These are phyloP conservation scores for Populus tremula DNA, from an alignment of 345 rosid species.

Conservation along the genomic window DNA sequence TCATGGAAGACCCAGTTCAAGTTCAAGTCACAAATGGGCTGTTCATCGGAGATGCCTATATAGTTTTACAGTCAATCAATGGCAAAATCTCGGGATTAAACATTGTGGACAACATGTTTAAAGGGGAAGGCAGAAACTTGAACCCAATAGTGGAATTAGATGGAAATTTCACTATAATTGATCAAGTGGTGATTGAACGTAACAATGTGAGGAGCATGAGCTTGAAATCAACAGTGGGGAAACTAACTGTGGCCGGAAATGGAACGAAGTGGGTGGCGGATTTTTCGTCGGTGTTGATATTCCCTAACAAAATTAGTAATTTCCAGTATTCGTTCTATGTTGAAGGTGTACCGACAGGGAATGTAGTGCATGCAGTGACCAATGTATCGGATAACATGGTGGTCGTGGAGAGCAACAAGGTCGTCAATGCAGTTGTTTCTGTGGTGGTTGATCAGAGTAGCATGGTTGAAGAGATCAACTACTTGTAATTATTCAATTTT, in stretches of 20 bases:
- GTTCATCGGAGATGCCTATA: conserved; percentile 59
- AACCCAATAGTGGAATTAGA: conserved; percentile 47
- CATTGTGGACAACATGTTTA: conserved; percentile 59
- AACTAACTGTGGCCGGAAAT: conserved; percentile 38
- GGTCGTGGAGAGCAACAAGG: conserved; percentile 54
- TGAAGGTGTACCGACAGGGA: conserved; percentile 13
- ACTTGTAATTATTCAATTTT: too few relatives aligned
- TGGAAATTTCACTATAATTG: conserved; percentile 48
- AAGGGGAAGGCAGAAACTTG: conserved; percentile 24
- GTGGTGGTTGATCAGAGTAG: conserved; percentile 58
- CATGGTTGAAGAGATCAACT: conserved; percentile 16
- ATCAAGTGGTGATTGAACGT: conserved; percentile 57
- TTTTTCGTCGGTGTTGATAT: conserved; percentile 47
- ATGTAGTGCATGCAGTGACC: conserved; percentile 43
- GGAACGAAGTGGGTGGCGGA: conserved; percentile 69
- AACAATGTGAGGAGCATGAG: conserved; percentile 57
- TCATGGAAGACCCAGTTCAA: conserved; percentile 60
- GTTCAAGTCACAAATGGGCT: conserved; percentile 61
- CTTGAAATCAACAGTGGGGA: conserved; percentile 54
- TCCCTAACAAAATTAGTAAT: conserved; percentile 56
- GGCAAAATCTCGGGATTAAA: conserved; percentile 56
- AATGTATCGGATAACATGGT: conserved; percentile 50
- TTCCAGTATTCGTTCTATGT: conserved; percentile 53
- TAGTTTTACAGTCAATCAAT: conserved; percentile 40
- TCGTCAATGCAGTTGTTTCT: conserved; percentile 49